Conservation (phyloP, 257 asterid genomes). For the Nicotiana undulata region DNA sequence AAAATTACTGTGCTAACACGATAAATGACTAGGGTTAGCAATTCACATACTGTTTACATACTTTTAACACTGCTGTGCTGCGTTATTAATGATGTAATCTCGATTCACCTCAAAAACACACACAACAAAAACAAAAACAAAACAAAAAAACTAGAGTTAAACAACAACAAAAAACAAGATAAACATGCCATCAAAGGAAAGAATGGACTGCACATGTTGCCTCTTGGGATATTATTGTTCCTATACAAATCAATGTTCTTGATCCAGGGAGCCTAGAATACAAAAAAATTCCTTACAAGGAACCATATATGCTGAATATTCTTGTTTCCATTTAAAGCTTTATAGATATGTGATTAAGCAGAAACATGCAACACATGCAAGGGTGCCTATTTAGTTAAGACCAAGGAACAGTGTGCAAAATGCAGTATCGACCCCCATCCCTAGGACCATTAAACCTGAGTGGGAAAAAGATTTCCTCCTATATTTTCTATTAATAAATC, state of each 20-base stretch:
- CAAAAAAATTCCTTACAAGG: neutral
- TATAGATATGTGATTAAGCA: neutral
- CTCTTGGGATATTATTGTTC: neutral
- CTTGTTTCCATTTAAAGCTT: neutral
- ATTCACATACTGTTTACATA: neutral
- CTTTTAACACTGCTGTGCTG: neutral
- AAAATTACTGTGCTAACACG: neutral
- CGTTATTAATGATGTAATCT: neutral
- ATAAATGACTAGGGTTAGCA: neutral
- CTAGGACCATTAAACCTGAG: neutral
- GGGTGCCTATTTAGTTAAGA: neutral
- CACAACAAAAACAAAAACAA: no score
- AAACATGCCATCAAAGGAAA: neutral
- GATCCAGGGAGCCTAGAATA: neutral
- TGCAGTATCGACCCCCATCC: neutral
- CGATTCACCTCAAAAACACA: no score
- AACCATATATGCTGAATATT: neutral
- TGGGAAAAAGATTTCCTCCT: neutral
- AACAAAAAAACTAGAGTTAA: neutral
- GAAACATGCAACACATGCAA: neutral
- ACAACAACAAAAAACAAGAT: neutral
- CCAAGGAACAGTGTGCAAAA: neutral
- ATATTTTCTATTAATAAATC: neutral
- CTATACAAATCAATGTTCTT: neutral
- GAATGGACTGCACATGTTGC: neutral